Evolutionary conservation across 2,329 filamentous ascomycete species (phyloP).

Genomic region (Fusarium gaditjirri): DNA sequence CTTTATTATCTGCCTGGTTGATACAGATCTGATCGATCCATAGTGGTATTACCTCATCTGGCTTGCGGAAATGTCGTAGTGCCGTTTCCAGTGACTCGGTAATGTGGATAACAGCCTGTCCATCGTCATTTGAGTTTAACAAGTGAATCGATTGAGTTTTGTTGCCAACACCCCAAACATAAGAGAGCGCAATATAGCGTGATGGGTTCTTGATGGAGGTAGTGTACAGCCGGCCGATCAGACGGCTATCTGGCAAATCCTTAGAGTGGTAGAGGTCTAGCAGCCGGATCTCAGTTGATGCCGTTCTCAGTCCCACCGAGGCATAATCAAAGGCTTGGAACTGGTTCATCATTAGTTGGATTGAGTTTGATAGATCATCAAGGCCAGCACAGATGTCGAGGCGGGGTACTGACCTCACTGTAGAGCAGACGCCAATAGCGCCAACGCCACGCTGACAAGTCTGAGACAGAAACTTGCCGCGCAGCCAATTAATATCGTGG

Average conservation of each 20-base stretch:
- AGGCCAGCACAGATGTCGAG: neutral
- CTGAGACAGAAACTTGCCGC: neutral
- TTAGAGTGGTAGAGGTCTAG: neutral
- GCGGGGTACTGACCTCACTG: neutral
- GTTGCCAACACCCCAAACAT: neutral
- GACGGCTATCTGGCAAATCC: accelerated
- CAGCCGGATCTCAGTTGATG: neutral
- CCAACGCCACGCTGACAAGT: neutral
- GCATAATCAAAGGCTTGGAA: neutral
- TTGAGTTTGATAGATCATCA: neutral
- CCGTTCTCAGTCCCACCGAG: neutral
- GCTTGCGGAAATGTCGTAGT: neutral
- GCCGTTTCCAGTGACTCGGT: neutral
- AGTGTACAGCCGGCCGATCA: neutral
- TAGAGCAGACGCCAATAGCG: neutral
- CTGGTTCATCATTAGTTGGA: neutral
- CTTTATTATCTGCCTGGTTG: neutral
- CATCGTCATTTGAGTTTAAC: accelerated
- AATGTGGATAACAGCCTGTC: neutral
- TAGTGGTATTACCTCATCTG: accelerated
- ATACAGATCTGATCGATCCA: neutral
- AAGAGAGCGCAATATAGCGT: neutral
- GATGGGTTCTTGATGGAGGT: accelerated
- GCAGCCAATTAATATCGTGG: neutral
- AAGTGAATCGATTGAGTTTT: neutral